Evolutionary conservation across 345 rosid species (phyloP), one percentile per base, ranked within the genome.

Genomic region (Bretschneidera sinensis): DNA sequence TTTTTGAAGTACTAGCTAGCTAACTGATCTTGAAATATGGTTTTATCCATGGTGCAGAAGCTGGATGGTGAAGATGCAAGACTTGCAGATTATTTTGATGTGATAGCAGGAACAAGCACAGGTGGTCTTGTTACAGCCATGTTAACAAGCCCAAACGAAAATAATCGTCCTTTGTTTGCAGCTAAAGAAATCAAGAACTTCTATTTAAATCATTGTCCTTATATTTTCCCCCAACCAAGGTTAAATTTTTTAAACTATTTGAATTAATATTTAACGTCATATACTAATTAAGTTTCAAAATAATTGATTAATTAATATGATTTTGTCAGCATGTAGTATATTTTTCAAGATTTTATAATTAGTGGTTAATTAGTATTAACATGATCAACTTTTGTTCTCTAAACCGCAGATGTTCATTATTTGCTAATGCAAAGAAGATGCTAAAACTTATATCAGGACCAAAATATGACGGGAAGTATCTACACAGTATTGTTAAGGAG

Each of bases 61-160:
- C 54, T 82, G 51, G 88, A 76, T 47, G 85, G 87, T 7, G 62
- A 75, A 24, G 69, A 78, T 5, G 84, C 77, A 28, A 76, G 87
- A 55, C 33, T 82, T 0, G 77, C 85, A n/a, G 86, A 84, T 33
- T 84, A 81, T 58, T 84, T 84, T 22, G 86, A 84, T 52, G 71
- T 81, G 48, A 66, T 81, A 18, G 57, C 81, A 0, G 85, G 81
- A 31, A 81, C 89, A 17, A 79, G 89, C 66, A 84, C 87, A 0
- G 87, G 91, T 0, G 87, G 87, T 6, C 74, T 85, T 0, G 74
- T 85, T 28, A 68, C 87, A 6, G 76, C 87, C 61, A 78, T 82
- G 88, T 65, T 85, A 43, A 67, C 91, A 0, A 28, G 78, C 11
- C 91, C 82, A 0, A 24, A 74, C 17, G 70, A 74, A 10, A 57